Evolutionary conservation across 768 basidiomycete species (phyloP).

Genomic region (Psilocybe tampanensis): DNA sequence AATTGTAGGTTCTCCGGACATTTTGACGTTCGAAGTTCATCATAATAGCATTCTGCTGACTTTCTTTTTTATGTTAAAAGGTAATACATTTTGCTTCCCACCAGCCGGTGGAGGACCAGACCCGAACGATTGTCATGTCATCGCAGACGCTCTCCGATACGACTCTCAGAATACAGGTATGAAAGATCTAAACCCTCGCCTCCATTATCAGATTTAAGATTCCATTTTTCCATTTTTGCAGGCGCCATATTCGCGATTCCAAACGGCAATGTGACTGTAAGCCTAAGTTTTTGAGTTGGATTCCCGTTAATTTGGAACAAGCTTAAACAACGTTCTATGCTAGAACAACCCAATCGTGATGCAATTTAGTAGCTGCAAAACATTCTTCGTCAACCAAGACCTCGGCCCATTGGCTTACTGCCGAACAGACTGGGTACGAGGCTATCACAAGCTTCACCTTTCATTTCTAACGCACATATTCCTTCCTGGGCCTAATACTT

Average conservation of each 20-base stretch:
- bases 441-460: slow-evolving; percentile 5
- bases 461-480: no score
- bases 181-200: background rate
- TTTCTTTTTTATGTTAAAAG: no score
- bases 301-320: background rate
- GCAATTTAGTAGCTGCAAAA: slow-evolving; percentile 43
- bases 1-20: slow-evolving; percentile 31
- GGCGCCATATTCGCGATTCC: slow-evolving; percentile 33
- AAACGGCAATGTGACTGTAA: slow-evolving; percentile 27
- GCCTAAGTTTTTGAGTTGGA: no score
- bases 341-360: slow-evolving; percentile 42
- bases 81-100: slow-evolving; percentile 46
- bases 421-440: slow-evolving; percentile 48
- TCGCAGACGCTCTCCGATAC: slow-evolving; percentile 49
- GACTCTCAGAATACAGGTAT: slow-evolving; percentile 47
- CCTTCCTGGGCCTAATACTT: no score
- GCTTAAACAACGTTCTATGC: background rate
- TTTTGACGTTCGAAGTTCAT: background rate
- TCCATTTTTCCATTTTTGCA: no score
- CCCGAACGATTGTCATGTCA: slow-evolving; percentile 49
- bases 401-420: slow-evolving; percentile 41
- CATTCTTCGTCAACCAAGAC: slow-evolving; percentile 54
- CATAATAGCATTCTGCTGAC: background rate
- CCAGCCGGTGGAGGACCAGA: slow-evolving; percentile 49
- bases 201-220: no score